These are phyloP conservation scores for Pichia sp. DNA, from an alignment of 1,139 yeast genomes.

Conservation along the genomic window DNA sequence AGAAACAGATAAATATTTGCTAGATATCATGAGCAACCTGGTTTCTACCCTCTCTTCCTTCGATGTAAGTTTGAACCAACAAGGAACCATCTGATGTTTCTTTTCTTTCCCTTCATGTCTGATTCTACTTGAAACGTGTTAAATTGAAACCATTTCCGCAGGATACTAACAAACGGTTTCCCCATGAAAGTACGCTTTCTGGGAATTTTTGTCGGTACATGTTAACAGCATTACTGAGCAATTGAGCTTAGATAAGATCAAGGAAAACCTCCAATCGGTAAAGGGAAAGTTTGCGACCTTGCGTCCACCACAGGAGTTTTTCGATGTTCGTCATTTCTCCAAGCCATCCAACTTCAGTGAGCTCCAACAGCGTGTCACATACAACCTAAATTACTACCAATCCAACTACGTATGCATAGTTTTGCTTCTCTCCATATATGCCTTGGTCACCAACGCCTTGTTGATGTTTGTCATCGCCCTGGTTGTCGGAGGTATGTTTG, in stretches of 20 bases:
- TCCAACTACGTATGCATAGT: slow-evolving; percentile 81
- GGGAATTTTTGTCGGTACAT: neutral
- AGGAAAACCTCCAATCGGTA: slow-evolving; percentile 36
- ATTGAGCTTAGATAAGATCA: slow-evolving; percentile 30
- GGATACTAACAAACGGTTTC: slow-evolving; percentile 8
- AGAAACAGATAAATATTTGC: neutral
- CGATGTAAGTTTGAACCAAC: neutral
- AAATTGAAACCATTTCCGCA: neutral
- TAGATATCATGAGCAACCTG: slow-evolving; percentile 3
- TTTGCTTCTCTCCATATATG: slow-evolving; percentile 62
- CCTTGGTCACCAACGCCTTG: slow-evolving; percentile 76
- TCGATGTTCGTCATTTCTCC: slow-evolving; percentile 82
- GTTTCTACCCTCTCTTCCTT: neutral
- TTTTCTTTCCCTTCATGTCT: neutral
- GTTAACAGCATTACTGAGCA: slow-evolving; percentile 12
- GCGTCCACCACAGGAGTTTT: slow-evolving; percentile 88
- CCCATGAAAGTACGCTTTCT: too few relatives aligned
- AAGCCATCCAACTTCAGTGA: slow-evolving; percentile 90
- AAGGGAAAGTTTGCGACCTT: slow-evolving; percentile 67
- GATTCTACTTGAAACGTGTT: too few relatives aligned
- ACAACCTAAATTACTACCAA: slow-evolving; percentile 80
- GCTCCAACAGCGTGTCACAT: slow-evolving; percentile 79
- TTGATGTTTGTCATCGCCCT: slow-evolving; percentile 75
- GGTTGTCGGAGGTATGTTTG: slow-evolving; percentile 66
- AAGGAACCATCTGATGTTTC: neutral